Evolutionary conservation across 1,284 basidiomycete species (phyloP), one percentile per base, ranked within the genome.

Genomic region (Erythrobasidium hasegawianum): DNA sequence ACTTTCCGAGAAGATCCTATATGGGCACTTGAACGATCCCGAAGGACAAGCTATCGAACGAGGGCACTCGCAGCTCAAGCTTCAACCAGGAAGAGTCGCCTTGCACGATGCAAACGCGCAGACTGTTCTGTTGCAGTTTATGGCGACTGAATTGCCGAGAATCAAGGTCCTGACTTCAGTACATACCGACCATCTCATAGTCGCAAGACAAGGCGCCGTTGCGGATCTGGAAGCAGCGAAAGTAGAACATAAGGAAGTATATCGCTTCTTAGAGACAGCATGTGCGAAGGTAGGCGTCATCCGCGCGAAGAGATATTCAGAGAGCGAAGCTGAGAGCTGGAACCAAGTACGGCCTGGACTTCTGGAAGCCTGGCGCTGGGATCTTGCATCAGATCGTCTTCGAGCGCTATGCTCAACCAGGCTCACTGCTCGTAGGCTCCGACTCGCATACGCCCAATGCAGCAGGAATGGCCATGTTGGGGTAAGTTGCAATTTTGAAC

Each of bases 71-170:
- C 77, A 77, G 71, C 74, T 77, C 67, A 75, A 75, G 70, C 75
- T 77, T 53, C 75, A 75, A 26, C 76, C 76, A 4, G 22, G 50
- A 53, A 20, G 50, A 16, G 50, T 53, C 7, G 50, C 50, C 8
- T 26, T 53, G 76, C 50, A 53, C 75, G 71, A 98, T 85, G 93
- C 93, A 71, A 96, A 93, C 60, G 93, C 93, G 64, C 80, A 97
- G 88, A 98, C 98, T 95, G 95, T 95, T 41, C 85, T 97, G 69
- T 85, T 98, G 73, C 95, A 98, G 83, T 98, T 98, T 85, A 98
- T 98, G 95, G 97, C 95, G 55, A 94, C 96, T 24, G 95, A 95
- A 73, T 92, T 98, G 83, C 91, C 92, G 78, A 93, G 91, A 61
- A 90, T 91, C 56, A 93, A 95, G 64, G 94, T 97, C 72, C 96